Evolutionary conservation across 1,139 yeast genomes (phyloP).

Genomic region (Pichia sp.): DNA sequence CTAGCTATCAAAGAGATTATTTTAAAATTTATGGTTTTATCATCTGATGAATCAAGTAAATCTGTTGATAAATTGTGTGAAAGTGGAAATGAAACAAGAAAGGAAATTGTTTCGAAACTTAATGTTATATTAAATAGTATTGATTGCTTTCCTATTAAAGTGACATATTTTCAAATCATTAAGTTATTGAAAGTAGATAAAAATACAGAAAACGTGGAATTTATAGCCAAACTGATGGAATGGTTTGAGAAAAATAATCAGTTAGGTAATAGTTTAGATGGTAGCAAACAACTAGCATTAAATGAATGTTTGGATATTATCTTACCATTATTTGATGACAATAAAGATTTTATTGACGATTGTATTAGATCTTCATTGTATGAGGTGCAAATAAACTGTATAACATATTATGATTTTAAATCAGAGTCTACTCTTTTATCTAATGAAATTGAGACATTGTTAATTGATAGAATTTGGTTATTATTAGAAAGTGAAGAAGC

Average conservation of each 20-base stretch:
- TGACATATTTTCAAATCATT: slow-evolving; percentile 21
- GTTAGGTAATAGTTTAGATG: slow-evolving; percentile 31
- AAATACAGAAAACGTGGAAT: background rate
- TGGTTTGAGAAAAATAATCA: slow-evolving; percentile 27
- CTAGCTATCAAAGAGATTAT: slow-evolving; percentile 32
- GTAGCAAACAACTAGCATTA: slow-evolving; percentile 41
- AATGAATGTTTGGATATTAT: slow-evolving; percentile 32
- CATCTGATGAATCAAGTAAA: slow-evolving; percentile 6
- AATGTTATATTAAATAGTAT: slow-evolving; percentile 3
- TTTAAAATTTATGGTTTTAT: slow-evolving; percentile 1
- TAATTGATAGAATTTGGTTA: slow-evolving; percentile 25
- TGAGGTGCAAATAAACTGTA: slow-evolving; percentile 44
- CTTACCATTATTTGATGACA: slow-evolving; percentile 20
- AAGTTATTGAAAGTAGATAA: slow-evolving; percentile 1
- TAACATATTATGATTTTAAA: slow-evolving; percentile 30
- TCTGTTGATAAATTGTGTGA: slow-evolving; percentile 1
- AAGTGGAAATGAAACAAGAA: slow-evolving; percentile 2
- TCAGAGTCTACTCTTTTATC: background rate
- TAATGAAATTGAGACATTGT: background rate
- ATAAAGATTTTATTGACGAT: slow-evolving; percentile 27
- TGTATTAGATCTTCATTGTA: slow-evolving; percentile 37
- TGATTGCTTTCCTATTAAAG: slow-evolving; percentile 14
- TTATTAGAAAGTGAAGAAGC: slow-evolving; percentile 25
- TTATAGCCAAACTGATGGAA: slow-evolving; percentile 21
- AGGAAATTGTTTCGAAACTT: slow-evolving; percentile 1